Conservation (phyloP, 192 early-diverging fungal genomes). For the Dissophora ornata region DNA sequence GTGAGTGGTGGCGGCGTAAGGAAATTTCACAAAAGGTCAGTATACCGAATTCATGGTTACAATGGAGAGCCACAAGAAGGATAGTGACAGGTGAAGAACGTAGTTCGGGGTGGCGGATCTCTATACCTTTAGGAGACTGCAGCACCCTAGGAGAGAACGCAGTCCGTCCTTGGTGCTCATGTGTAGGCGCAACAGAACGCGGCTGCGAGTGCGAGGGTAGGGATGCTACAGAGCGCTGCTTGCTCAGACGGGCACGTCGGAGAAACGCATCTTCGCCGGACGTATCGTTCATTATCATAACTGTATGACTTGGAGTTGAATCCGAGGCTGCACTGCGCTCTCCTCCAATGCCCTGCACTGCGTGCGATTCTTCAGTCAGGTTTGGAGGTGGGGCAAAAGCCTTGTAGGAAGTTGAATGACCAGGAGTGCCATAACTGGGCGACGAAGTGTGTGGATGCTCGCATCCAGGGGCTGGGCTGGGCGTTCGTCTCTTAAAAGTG, state of each 20-base stretch:
- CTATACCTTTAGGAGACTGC: neutral
- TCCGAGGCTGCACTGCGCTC: neutral
- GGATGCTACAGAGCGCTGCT: conserved; percentile 15
- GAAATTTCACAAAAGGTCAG: too few relatives aligned
- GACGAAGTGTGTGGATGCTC: conserved; percentile 1
- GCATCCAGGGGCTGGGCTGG: neutral
- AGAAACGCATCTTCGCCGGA: conserved; percentile 79
- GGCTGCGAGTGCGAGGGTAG: conserved; percentile 22
- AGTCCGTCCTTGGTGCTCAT: too few relatives aligned
- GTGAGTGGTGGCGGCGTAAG: too few relatives aligned
- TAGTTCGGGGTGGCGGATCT: too few relatives aligned
- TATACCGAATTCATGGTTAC: too few relatives aligned
- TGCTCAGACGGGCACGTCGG: conserved; percentile 63
- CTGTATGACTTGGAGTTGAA: neutral
- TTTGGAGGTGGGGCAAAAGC: conserved; percentile 53
- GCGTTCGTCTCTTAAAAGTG: conserved; percentile 1
- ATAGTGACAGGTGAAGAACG: too few relatives aligned
- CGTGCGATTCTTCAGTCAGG: conserved; percentile 1
- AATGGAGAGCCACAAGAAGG: too few relatives aligned
- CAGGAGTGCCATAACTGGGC: neutral
- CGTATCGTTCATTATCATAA: conserved; percentile 55
- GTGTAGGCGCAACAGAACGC: neutral
- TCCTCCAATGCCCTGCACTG: neutral
- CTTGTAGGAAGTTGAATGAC: conserved; percentile 12
- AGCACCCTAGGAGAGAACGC: too few relatives aligned